Percentiles rank a stretch among this genome's conserved stretches.
Conservation (phyloP, 225 moss, liverwort and hornwort species). For the Thuidium tamariscinum region DNA sequence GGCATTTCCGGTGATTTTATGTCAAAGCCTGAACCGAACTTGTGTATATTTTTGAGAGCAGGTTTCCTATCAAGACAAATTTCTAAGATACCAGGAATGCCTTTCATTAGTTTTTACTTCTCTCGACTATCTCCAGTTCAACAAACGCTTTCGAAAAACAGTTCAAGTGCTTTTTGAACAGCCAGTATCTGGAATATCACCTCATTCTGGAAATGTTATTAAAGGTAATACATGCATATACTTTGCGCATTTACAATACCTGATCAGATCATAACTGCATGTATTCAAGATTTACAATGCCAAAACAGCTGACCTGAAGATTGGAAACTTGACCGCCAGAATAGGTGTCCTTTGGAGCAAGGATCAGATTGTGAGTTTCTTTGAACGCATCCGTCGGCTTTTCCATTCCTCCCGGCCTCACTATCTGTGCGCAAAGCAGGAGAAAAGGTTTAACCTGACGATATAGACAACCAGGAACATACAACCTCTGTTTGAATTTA, state of each 20-base stretch:
- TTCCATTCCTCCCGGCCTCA: slow-evolving; percentile 96
- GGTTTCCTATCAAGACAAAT: not conserved
- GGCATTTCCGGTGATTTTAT: not conserved
- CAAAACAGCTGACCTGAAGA: slow-evolving; percentile 43
- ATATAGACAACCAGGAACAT: not conserved
- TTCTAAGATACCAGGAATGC: not conserved
- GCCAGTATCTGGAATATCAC: not conserved
- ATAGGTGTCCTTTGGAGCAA: slow-evolving; percentile 51
- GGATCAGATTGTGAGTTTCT: slow-evolving; percentile 77
- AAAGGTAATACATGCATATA: not conserved
- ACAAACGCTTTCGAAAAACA: not conserved
- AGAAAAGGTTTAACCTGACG: not conserved
- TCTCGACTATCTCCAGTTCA: not conserved
- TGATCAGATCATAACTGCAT: not conserved
- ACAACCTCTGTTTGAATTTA: not conserved
- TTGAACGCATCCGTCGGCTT: slow-evolving; percentile 75
- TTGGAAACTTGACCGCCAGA: slow-evolving; percentile 79
- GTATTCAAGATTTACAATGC: not conserved
- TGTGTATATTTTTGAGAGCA: not conserved
- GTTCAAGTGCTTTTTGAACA: not conserved
- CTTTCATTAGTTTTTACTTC: not conserved
- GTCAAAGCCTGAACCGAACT: not conserved
- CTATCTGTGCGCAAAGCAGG: slow-evolving; percentile 41
- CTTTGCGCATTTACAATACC: not conserved
- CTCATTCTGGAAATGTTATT: not conserved